A percentile compares a stretch with the other conserved stretches of the same genome.
These are phyloP conservation scores for Quercus lobata DNA, from an alignment of 331 rosid species.

Conservation along the genomic window DNA sequence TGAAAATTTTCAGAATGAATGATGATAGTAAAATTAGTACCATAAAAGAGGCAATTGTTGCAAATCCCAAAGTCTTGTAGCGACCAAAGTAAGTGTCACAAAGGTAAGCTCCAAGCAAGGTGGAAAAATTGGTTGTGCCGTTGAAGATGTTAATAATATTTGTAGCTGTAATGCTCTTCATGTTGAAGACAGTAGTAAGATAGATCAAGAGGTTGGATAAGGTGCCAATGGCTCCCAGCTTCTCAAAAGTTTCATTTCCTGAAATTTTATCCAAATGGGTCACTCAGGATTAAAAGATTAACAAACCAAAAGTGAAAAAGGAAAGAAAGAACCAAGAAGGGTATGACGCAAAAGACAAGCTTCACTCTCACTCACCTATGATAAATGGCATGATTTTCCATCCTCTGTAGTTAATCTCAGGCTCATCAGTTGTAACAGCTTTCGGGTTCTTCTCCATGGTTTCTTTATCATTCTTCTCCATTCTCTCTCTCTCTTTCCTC, in stretches of 20 bases:
- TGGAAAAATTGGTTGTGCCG: constrained; percentile 66
- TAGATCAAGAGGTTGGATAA: constrained; percentile 72
- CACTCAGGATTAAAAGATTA: not conserved
- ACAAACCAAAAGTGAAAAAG: not conserved
- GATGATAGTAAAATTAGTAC: constrained; percentile 28
- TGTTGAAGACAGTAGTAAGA: constrained; percentile 67
- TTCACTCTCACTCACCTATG: constrained; percentile 40
- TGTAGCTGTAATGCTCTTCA: constrained; percentile 66
- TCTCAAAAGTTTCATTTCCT: constrained; percentile 98
- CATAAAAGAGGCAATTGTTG: constrained; percentile 69
- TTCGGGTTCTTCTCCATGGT: constrained; percentile 28
- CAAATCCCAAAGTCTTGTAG: constrained; percentile 76
- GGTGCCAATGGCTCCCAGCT: constrained; percentile 81
- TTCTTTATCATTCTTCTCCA: constrained; percentile 27
- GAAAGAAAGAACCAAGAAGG: not conserved
- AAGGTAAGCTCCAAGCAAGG: constrained; percentile 77
- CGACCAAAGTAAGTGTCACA: constrained; percentile 88
- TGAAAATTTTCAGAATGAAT: not conserved
- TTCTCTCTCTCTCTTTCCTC: constrained; percentile 17
- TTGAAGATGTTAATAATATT: constrained; percentile 60
- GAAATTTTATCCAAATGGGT: constrained; percentile 15
- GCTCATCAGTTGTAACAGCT: constrained; percentile 11
- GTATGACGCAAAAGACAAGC: not conserved
- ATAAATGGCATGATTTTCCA: constrained; percentile 79
- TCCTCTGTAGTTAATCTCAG: constrained; percentile 53